Base-by-base conservation (phyloP, 257 asterid genomes). In the Prunella vulgaris region DNA sequence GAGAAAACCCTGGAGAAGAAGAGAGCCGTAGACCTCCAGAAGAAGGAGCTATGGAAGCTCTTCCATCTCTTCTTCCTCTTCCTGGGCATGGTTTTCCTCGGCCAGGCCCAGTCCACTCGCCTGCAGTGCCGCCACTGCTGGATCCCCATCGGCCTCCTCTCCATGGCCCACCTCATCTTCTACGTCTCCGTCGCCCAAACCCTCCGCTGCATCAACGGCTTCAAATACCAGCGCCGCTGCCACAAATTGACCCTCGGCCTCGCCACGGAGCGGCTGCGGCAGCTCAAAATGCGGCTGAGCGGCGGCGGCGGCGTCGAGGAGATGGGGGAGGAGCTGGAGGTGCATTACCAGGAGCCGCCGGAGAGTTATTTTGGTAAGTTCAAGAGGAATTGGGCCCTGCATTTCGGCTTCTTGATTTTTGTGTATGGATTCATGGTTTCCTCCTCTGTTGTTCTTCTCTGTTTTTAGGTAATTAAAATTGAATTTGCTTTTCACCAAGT, bases 1-100 rank as follows among this genome's bases (percentile, higher is more conserved):
- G 98, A 93, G 79, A 93, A 93, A 75, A 93, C 98, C 78, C 95
- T 93, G 0, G 98, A 93, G 80, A 93, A 93, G 32, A 93, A 93
- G 71, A 70, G 90, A 2, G 87, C 95, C 1, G 90, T 93, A 0
- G 98, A 93, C 68, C 87, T 82, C 63, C 97, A 93, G 62, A 93
- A 93, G 32, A 93, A 93, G 79, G 85, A 90, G 84, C 86, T 93
- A 0, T 93, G 93, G 93, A 90, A 87, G 27, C 78, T 90, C 71
- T 93, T 93, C 84, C 98, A 90, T 5, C 76, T 87, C 63, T 93
- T 93, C 83, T 90, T 93, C 87, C 73, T 93, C 66, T 90, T 90
- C 79, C n/a, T 93, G 37, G 84, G 79, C 7, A 65, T 90, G 4
- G 74, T 93, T 7, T 86, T 90, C 58, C 10, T 87, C 21, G 87